Conservation (phyloP, 192 early-diverging fungal genomes). For the Phycomyces nitens region DNA sequence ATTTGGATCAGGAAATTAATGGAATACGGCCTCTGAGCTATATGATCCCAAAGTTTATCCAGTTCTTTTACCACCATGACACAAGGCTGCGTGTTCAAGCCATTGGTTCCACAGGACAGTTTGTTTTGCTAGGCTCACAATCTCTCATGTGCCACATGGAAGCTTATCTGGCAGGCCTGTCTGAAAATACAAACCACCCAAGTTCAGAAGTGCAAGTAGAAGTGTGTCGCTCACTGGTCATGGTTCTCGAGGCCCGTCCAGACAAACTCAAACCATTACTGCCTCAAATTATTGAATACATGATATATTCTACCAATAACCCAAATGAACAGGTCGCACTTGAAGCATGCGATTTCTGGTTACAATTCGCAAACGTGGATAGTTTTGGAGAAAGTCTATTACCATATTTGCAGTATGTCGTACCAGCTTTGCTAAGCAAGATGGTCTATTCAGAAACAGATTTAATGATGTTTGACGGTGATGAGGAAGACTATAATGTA, state of each 20-base stretch:
- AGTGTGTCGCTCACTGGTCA: slow-evolving; percentile 92
- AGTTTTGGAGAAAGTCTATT: slow-evolving; percentile 64
- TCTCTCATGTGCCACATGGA: slow-evolving; percentile 62
- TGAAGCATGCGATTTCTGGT: slow-evolving; percentile 99
- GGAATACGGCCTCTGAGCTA: slow-evolving; percentile 71
- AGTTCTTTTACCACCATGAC: slow-evolving; percentile 72
- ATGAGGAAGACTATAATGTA: slow-evolving; percentile 80
- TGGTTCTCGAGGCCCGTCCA: slow-evolving; percentile 80
- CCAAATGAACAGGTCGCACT: slow-evolving; percentile 81
- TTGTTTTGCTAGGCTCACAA: slow-evolving; percentile 70
- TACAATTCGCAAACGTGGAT: slow-evolving; percentile 86
- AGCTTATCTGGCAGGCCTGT: slow-evolving; percentile 71
- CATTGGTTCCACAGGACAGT: slow-evolving; percentile 81
- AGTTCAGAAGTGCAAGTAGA: slow-evolving; percentile 77
- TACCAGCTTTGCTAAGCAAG: slow-evolving; percentile 85
- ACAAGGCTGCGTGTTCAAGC: slow-evolving; percentile 73
- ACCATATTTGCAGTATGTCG: slow-evolving; percentile 65
- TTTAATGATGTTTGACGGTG: slow-evolving; percentile 66
- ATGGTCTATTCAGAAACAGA: slow-evolving; percentile 97
- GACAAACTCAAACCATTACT: slow-evolving; percentile 83
- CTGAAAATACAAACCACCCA: slow-evolving; percentile 65
- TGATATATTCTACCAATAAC: slow-evolving; percentile 88
- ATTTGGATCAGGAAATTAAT: slow-evolving; percentile 71
- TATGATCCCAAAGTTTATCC: slow-evolving; percentile 87
- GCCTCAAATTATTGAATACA: slow-evolving; percentile 85